These are phyloP conservation scores for Gynochthodes officinalis DNA, from an alignment of 257 asterid species.

Conservation along the genomic window DNA sequence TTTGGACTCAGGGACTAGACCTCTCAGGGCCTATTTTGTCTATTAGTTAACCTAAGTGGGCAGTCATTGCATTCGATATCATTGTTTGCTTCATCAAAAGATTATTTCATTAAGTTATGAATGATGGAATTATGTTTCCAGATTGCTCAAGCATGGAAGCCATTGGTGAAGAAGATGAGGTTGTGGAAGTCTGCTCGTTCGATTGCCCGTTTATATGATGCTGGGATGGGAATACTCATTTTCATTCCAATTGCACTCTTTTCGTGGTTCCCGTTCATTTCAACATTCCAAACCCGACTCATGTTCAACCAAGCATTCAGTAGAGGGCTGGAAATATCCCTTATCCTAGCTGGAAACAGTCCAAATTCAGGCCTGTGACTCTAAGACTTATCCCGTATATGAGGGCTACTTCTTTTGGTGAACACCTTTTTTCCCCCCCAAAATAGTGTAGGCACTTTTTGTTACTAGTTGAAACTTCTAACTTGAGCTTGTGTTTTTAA, in stretches of 20 bases:
- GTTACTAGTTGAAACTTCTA: background rate
- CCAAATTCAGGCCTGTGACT: constrained; percentile 68
- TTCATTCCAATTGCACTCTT: constrained; percentile 82
- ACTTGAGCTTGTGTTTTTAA: background rate
- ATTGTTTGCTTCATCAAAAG: background rate
- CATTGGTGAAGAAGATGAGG: constrained; percentile 78
- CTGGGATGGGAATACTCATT: constrained; percentile 78
- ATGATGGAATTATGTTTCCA: constrained; percentile 13
- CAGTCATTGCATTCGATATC: background rate
- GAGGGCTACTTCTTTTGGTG: background rate
- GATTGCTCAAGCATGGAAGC: constrained; percentile 95
- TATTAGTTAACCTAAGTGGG: background rate
- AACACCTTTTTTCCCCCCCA: background rate
- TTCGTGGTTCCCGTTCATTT: constrained; percentile 94
- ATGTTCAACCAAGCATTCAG: constrained; percentile 99
- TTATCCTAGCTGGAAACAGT: constrained; percentile 94
- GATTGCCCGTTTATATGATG: constrained; percentile 83
- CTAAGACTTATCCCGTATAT: background rate
- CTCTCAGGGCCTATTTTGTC: too few species aligned
- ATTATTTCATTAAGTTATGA: background rate
- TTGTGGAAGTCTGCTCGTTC: constrained; percentile 91
- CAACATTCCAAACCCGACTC: constrained; percentile 95
- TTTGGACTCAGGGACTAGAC: background rate
- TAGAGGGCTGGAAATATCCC: constrained; percentile 92
- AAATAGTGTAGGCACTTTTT: background rate